Percentiles rank a stretch among this genome's conserved stretches.
These are phyloP conservation scores for Ophiobolus disseminans DNA, from an alignment of 2,329 filamentous ascomycete species.

Conservation along the genomic window DNA sequence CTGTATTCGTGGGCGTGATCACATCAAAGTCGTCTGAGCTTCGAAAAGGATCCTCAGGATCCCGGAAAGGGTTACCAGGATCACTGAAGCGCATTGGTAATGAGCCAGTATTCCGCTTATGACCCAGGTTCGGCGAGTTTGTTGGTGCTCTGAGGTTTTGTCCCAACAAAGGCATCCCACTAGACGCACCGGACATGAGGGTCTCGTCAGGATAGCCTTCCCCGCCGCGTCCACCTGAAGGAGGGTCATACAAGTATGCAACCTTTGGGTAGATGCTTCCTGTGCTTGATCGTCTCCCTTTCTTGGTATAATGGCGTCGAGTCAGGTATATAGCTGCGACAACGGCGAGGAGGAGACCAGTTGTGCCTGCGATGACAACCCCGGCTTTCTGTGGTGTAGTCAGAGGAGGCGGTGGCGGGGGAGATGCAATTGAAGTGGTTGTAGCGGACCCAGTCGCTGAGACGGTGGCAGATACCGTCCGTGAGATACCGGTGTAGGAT, in stretches of 20 bases:
- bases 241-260: constrained; percentile 46
- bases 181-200: constrained; percentile 33
- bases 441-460: constrained; percentile 15
- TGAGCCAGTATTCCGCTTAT: constrained; percentile 8
- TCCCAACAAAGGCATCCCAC: constrained; percentile 5
- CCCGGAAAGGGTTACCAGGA: constrained; percentile 17
- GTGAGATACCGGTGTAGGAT: neutral
- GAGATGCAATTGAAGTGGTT: constrained; percentile 12
- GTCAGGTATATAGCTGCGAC: constrained; percentile 42
- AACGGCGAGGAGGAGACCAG: constrained; percentile 42
- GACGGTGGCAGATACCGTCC: neutral
- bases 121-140: constrained; percentile 3
- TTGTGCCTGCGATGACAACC: constrained; percentile 43
- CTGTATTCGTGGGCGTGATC: constrained; percentile 13
- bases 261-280: constrained; percentile 40
- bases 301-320: constrained; percentile 37
- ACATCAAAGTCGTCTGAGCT: constrained; percentile 10
- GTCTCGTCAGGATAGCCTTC: constrained; percentile 22
- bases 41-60: constrained; percentile 7
- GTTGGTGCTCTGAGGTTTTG: constrained; percentile 5
- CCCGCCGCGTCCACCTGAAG: constrained; percentile 9
- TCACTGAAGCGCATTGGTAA: constrained; percentile 15
- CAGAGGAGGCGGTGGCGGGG: constrained; percentile 30
- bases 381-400: constrained; percentile 44
- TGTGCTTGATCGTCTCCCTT: constrained; percentile 29